Conservation (phyloP, 2,329 filamentous ascomycete species). For the Zymoseptoria ardabiliae region DNA sequence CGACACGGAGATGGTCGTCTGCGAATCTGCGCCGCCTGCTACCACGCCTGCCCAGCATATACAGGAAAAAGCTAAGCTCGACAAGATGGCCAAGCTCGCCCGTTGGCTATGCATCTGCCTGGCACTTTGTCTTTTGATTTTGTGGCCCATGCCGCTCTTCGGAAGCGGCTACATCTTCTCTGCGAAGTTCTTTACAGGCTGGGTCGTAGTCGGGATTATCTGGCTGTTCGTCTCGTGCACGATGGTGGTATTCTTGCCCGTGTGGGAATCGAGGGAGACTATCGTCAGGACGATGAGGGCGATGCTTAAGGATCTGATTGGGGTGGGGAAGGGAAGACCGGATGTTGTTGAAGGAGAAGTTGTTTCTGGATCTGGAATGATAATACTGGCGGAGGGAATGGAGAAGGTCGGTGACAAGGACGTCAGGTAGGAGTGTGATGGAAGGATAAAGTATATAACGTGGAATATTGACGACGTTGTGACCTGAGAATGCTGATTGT, state of each 20-base stretch:
- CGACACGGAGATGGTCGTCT: not conserved
- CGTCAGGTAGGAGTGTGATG: not conserved
- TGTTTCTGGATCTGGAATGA: not conserved
- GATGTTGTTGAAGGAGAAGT: not conserved
- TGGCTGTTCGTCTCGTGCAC: constrained; percentile 41
- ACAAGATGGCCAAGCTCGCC: constrained; percentile 41
- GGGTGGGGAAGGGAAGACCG: not conserved
- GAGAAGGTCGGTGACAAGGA: not conserved
- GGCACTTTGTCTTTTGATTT: constrained; percentile 46
- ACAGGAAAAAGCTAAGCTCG: constrained; percentile 33
- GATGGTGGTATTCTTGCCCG: constrained; percentile 4
- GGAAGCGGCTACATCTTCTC: constrained; percentile 42
- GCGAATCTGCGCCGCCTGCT: not conserved
- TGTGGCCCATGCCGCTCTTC: constrained; percentile 47
- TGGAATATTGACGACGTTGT: not conserved
- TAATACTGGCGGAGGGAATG: not conserved
- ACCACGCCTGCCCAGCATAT: constrained; percentile 2
- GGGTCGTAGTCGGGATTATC: constrained; percentile 40
- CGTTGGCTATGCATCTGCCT: constrained; percentile 52
- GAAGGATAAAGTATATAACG: not conserved
- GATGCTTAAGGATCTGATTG: constrained; percentile 4
- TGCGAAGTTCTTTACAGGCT: constrained; percentile 40
- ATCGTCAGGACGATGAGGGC: constrained; percentile 3
- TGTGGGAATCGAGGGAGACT: constrained; percentile 5
- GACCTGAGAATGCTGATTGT: not conserved